Base-by-base conservation (phyloP, 805 yeast genomes). In the Candida coleopterorum region DNA sequence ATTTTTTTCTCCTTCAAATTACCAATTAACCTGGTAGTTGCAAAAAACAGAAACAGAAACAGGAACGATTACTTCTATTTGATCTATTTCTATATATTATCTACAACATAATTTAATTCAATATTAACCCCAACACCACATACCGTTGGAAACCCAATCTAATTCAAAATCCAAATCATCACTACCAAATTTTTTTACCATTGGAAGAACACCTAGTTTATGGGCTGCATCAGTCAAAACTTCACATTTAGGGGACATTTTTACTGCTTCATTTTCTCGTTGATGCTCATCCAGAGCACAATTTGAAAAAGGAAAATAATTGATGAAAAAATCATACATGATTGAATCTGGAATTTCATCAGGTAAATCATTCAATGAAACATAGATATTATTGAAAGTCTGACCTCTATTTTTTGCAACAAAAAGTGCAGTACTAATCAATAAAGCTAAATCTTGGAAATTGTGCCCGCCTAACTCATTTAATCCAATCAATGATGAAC, bases 391-490 rank as follows among this genome's bases (percentile, higher is more conserved):
- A 6, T 35, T 28, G 10, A 22, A 28, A 16, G 17, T 17, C 6
- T 18, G 17, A 20, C 29, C 16, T 26, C 55, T 43, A 15, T 53
- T 45, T 25, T 43, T 46, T 6, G 60, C 60, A 16, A 60, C 55
- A 31, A 49, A 41, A 25, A 53, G 45, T 4, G 69, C 69, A 2
- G 53, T 39, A 7, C 47, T 43, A 29, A 65, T 43, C 38, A 65
- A 50, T 9, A 64, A 42, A 41, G 59, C 66, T 39, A 62, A 52
- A 42, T 64, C 71, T 38, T 62, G 68, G 50, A 64, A 64, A 39
- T 63, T 64, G 43, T 45, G 49, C 2, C 67, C 69, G n/a, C 67
- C 69, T 41, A 64, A 48, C 4, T 63, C 70, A 45, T 61, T 60
- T 22, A 64, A 35, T 4, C 63, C 63, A 6, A 64, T 49, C 38